Evolutionary conservation across 495 filamentous ascomycete genomes (phyloP), one percentile per base, ranked within the genome.

Genomic region (Amphirosellinia nigrospora): DNA sequence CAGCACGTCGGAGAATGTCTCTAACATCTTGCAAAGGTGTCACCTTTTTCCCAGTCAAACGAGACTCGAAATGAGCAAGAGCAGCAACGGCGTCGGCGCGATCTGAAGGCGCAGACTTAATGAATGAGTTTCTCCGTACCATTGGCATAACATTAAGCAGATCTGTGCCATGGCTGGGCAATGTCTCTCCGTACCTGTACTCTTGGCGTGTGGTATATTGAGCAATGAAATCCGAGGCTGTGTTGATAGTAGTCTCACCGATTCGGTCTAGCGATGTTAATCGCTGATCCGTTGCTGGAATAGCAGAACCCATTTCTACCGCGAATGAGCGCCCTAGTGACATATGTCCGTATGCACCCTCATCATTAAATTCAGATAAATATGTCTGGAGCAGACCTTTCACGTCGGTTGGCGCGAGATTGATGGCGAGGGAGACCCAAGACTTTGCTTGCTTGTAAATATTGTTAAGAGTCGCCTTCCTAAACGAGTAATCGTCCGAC

Each of bases 191-290:
- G 70, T 92, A 92, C 36, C 92, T 89, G 77, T 98, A 98, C 73
- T 94, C 94, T 76, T 98, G 96, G 10, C 96, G 92, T 28, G 92
- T 96, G n/a, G 94, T 98, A 75, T 98, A 98, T 76, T 98, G 93
- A 39, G 94, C 92, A 77, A 98, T 90, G 73, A 99, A 97, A 78
- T 97, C 94, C 16, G 95, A 98, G 15, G 93, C 94, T 16, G 94
- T 91, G 73, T 98, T 96, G 71, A 97, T 89, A 56, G 89, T 89
- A 23, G 86, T 87, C 38, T 88, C 86, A 13, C 90, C 87, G 68
- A 92, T 86, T 36, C 81, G 84, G 64, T 97, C 93, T 32, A 97
- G 90, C 7, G 91, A 89, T 76, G 86, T 86, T 21, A 99, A 85
- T 63, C 92, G 88, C 70, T 96, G 94, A 79, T 99, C 94, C 34